Evolutionary conservation across 257 asterid species (phyloP).

Genomic region (Penstemon davidsonii): DNA sequence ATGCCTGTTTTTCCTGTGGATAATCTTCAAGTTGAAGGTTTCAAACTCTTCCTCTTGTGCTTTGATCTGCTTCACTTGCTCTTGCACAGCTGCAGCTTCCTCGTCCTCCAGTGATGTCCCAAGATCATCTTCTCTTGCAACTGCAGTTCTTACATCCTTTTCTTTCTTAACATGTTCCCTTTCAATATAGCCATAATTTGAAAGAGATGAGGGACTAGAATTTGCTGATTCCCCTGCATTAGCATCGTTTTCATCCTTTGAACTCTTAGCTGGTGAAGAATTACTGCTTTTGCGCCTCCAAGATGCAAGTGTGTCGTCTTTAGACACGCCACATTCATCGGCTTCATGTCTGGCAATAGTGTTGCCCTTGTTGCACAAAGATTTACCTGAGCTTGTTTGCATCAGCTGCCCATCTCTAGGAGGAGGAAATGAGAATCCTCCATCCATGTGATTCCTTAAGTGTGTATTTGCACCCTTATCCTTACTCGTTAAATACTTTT

Average conservation of each 20-base stretch:
- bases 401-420: conserved; percentile 73
- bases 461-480: conserved; percentile 47
- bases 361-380: conserved; percentile 59
- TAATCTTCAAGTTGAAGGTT: conserved; percentile 86
- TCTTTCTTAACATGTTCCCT: conserved; percentile 54
- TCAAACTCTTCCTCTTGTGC: conserved; percentile 99
- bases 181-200: conserved; percentile 66
- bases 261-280: conserved; percentile 64
- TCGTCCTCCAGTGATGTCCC: conserved; percentile 77
- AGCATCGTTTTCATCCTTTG: conserved; percentile 56
- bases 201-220: conserved; percentile 81
- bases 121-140: conserved; percentile 60
- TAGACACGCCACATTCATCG: conserved; percentile 43
- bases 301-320: conserved; percentile 60
- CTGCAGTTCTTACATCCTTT: conserved; percentile 40
- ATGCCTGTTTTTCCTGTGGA: conserved; percentile 97
- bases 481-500: conserved; percentile 40
- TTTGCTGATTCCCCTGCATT: conserved; percentile 60
- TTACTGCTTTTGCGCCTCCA: conserved; percentile 71
- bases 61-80: conserved; percentile 95
- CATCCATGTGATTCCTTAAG: conserved; percentile 49
- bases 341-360: conserved; percentile 48
- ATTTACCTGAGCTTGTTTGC: conserved; percentile 51
- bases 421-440: conserved; percentile 90
- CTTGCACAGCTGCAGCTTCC: conserved; percentile 95